Evolutionary conservation across 257 asterid species (phyloP).

Genomic region (Solanum megistacrolobum): DNA sequence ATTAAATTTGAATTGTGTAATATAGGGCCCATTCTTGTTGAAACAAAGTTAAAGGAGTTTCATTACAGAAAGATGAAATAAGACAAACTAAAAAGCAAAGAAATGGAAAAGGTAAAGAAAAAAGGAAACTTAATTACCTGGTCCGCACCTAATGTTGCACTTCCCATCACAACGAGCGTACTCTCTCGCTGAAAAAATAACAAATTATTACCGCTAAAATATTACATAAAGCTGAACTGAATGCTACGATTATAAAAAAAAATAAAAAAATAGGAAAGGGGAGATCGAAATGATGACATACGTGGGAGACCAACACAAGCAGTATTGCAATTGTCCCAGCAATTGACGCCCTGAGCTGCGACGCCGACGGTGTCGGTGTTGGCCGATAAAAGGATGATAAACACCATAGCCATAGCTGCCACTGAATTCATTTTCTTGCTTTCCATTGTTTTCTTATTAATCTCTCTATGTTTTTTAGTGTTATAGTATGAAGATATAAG

Average conservation of each 20-base stretch:
- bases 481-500: neutral
- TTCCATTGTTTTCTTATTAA: constrained; percentile 8
- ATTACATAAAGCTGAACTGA: too few relatives aligned
- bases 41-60: neutral
- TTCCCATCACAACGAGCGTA: constrained; percentile 24
- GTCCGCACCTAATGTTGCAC: constrained; percentile 37
- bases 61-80: neutral
- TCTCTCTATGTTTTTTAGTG: neutral
- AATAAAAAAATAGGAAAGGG: neutral
- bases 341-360: constrained; percentile 22
- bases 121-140: constrained; percentile 13
- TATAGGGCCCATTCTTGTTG: neutral
- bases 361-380: constrained; percentile 21
- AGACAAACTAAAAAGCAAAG: neutral
- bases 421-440: constrained; percentile 17
- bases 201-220: neutral
- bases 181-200: constrained; percentile 20
- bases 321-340: constrained; percentile 36
- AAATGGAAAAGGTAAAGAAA: neutral
- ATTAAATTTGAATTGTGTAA: too few relatives aligned
- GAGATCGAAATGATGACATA: neutral
- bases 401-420: constrained; percentile 6
- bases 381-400: constrained; percentile 19
- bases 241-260: neutral
- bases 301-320: constrained; percentile 29